phyloP scores from a whole-genome alignment of 1,284 basidiomycete genomes.

The Clitocybe nebularis region DNA sequence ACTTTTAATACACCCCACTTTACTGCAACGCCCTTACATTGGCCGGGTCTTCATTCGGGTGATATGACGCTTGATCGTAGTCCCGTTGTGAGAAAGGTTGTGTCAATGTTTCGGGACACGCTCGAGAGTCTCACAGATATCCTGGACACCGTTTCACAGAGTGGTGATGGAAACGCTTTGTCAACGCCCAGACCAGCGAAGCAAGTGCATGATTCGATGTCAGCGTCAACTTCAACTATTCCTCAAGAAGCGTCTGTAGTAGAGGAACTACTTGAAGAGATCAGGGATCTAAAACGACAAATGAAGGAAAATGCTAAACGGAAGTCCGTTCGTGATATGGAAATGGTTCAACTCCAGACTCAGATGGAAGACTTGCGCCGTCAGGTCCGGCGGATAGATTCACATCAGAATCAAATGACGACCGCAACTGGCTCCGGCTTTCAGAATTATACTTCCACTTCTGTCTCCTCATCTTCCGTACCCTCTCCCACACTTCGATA shows the following conservation, averaged over 20 bases:
- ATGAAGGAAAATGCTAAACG: conserved; percentile 12
- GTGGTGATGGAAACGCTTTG: background rate
- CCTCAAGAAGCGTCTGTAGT: conserved; percentile 9
- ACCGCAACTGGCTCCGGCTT: conserved; percentile 9
- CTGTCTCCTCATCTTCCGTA: background rate
- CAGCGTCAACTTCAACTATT: conserved; percentile 9
- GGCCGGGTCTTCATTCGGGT: too few relatives aligned
- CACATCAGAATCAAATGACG: conserved; percentile 8
- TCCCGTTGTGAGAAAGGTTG: background rate
- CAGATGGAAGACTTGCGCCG: conserved; percentile 17
- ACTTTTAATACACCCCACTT: too few relatives aligned
- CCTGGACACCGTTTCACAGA: background rate
- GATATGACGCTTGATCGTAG: too few relatives aligned
- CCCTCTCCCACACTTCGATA: background rate
- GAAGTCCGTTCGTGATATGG: conserved; percentile 12
- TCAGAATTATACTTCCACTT: background rate
- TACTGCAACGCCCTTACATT: too few relatives aligned
- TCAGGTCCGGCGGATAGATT: conserved; percentile 12
- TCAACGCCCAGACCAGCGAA: background rate
- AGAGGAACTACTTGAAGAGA: conserved; percentile 9
- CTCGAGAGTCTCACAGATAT: background rate
- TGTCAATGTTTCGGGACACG: background rate
- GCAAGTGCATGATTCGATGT: conserved; percentile 5
- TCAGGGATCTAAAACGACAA: conserved; percentile 16
- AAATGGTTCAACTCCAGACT: conserved; percentile 15